phyloP scores from a whole-genome alignment of 768 basidiomycete species.

The Kwoniella dejecticola region DNA sequence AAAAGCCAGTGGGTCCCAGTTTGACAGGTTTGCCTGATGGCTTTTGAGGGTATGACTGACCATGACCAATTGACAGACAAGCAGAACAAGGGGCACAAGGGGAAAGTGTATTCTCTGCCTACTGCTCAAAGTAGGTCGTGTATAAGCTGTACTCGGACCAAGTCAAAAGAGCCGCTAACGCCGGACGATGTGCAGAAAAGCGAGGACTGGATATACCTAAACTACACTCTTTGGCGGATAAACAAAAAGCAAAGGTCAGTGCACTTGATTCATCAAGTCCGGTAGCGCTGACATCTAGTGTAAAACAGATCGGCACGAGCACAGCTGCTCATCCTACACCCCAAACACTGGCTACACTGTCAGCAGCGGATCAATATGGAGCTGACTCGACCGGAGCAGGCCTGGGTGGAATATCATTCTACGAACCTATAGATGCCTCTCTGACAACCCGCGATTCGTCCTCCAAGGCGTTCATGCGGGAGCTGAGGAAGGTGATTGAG shows the following conservation, averaged over 20 bases:
- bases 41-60: too few species aligned
- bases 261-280: neutral
- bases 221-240: constrained; percentile 63
- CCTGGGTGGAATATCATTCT: constrained; percentile 14
- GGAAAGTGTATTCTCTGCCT: constrained; percentile 41
- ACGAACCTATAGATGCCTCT: constrained; percentile 49
- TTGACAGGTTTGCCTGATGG: neutral
- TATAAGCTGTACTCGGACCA: neutral
- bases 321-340: constrained; percentile 14
- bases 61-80: constrained; percentile 26
- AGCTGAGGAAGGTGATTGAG: constrained; percentile 88
- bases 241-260: constrained; percentile 38
- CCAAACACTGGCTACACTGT: constrained; percentile 17
- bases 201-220: constrained; percentile 88
- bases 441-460: constrained; percentile 55
- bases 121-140: constrained; percentile 34
- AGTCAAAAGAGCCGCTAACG: neutral
- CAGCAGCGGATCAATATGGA: constrained; percentile 16
- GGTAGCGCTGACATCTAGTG: neutral
- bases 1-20: constrained; percentile 38
- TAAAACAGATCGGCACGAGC: constrained; percentile 61
- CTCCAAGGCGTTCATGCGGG: constrained; percentile 65
- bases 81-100: constrained; percentile 25
- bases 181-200: constrained; percentile 57
- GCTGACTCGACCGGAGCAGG: constrained; percentile 14